Base-by-base conservation (phyloP, 2,329 filamentous ascomycete genomes). In the Endocalyx cinctus region DNA sequence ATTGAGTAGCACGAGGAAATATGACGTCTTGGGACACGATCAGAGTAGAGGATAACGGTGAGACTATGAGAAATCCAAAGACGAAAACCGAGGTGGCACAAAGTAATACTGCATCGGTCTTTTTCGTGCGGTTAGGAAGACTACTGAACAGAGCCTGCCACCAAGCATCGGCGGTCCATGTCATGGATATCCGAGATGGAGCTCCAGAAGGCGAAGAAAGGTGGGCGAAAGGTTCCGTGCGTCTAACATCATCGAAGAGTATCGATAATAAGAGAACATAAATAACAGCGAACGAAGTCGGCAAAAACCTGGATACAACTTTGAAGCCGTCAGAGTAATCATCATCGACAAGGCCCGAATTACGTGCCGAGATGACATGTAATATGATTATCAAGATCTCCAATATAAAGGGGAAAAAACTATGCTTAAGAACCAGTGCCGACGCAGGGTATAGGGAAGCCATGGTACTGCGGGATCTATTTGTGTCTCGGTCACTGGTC, bases 381-480 rank as follows among this genome's bases (percentile, higher is more conserved):
- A 39, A 11, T 3, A 26, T 17, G 6, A 34, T 25, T 4, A 39
- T 30, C 5, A 31, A n/a, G 6, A 42, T 23, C 27, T 38, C 41
- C n/a, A 44, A 14, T 3, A 39, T 20, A 29, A 28, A 34, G n/a
- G 31, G n/a, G 34, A 34, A 37, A 29, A 23, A 16, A 37, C n/a
- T 10, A 25, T 37, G 12, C 27, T 12, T 3, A 32, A 35, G 12
- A 42, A 17, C 10, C 10, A 38, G 7, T 25, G 36, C 38, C 41
- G 39, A 15, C 38, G 39, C 6, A 44, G 29, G n/a, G 36, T 30
- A 29, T 42, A 37, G 14, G 41, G 41, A n/a, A 44, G 41, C 41
- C 39, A 44, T 29, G 35, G 25, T 16, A 4, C n/a, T n/a, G n/a
- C n/a, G n/a, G n/a, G n/a, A n/a, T n/a, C n/a, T n/a, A n/a, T n/a